These are phyloP conservation scores for Leucoagaricus sp. DNA, from an alignment of 1,284 basidiomycete genomes.

Conservation along the genomic window DNA sequence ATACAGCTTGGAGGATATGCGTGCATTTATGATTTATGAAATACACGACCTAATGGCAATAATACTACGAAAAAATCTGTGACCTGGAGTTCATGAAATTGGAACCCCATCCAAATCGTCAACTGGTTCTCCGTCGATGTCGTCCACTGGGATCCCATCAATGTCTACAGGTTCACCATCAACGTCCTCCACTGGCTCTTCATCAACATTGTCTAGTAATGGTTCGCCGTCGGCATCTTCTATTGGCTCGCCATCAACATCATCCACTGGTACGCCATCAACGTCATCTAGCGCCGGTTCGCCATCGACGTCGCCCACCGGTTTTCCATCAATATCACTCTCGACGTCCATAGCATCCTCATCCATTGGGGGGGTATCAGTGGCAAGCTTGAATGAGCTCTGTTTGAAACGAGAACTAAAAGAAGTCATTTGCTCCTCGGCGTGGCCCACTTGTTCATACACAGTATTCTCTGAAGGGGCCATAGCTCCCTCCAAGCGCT, in stretches of 20 bases:
- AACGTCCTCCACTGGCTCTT: slow-evolving; percentile 26
- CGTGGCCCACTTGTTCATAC: slow-evolving; percentile 31
- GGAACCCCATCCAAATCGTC: slow-evolving; percentile 41
- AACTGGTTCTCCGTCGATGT: slow-evolving; percentile 34
- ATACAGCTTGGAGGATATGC: slow-evolving; percentile 7
- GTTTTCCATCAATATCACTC: slow-evolving; percentile 40
- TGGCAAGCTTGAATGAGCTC: slow-evolving; percentile 74
- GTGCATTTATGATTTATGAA: slow-evolving; percentile 5
- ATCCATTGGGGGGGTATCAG: slow-evolving; percentile 31
- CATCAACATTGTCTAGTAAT: slow-evolving; percentile 47
- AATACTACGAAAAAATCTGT: neutral
- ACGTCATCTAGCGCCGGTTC: slow-evolving; percentile 45
- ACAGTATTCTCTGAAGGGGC: slow-evolving; percentile 31
- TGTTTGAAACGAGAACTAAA: slow-evolving; percentile 75
- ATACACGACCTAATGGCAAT: neutral
- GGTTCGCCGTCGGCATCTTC: slow-evolving; percentile 53
- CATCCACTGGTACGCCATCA: slow-evolving; percentile 50
- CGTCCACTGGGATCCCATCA: slow-evolving; percentile 22
- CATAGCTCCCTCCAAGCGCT: slow-evolving; percentile 67
- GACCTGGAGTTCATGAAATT: slow-evolving; percentile 15
- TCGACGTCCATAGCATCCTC: slow-evolving; percentile 16
- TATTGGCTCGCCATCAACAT: slow-evolving; percentile 43
- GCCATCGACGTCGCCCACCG: slow-evolving; percentile 48
- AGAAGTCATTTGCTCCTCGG: slow-evolving; percentile 32
- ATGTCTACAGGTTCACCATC: slow-evolving; percentile 36